These are phyloP conservation scores for Naganishia onofrii DNA, from an alignment of 768 basidiomycete species.

Conservation along the genomic window DNA sequence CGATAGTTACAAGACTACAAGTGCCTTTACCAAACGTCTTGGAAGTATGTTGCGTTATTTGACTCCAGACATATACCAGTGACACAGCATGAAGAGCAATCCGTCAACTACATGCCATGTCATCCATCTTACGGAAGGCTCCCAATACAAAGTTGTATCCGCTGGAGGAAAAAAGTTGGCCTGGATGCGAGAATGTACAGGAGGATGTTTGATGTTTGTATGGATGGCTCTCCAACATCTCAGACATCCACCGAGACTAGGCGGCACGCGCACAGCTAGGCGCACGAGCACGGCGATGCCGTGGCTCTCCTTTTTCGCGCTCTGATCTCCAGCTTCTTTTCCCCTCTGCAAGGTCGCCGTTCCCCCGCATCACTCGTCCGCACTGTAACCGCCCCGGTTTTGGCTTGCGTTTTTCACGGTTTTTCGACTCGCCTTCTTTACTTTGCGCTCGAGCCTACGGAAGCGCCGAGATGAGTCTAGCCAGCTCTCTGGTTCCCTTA, in stretches of 20 bases:
- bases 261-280: background rate
- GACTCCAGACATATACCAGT: background rate
- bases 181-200: background rate
- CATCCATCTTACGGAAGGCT: background rate
- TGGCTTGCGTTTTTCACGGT: background rate
- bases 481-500: no score
- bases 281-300: background rate
- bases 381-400: background rate
- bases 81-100: background rate
- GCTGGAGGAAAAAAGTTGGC: background rate
- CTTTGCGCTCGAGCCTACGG: background rate
- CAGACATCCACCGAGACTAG: background rate
- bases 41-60: background rate
- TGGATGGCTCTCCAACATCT: background rate
- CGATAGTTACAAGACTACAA: background rate
- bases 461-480: background rate
- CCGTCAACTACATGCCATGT: background rate
- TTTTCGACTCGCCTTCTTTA: background rate
- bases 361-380: slow-evolving; percentile 1
- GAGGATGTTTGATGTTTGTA: no score
- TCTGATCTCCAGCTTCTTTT: no score
- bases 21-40: background rate
- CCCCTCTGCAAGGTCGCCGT: background rate
- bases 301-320: background rate
- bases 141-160: background rate